These are phyloP conservation scores for Botryotinia narcissicola DNA, from an alignment of 2,329 filamentous ascomycete genomes.

Conservation along the genomic window DNA sequence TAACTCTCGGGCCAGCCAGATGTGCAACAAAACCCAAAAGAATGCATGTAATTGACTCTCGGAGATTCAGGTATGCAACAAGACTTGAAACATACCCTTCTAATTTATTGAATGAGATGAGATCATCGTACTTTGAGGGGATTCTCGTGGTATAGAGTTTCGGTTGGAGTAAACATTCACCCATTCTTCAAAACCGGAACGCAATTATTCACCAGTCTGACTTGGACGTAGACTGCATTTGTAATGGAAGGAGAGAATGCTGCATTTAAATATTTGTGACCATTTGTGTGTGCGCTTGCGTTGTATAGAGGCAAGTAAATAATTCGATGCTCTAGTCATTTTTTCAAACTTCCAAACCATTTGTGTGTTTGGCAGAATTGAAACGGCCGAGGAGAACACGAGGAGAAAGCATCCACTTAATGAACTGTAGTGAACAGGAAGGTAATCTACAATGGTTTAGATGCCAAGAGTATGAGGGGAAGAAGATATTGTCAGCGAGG, in stretches of 20 bases:
- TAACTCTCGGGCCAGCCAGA: not conserved
- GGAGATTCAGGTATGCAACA: not conserved
- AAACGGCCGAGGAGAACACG: not conserved
- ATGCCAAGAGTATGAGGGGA: not conserved
- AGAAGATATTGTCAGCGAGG: not conserved
- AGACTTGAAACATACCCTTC: rapidly evolving
- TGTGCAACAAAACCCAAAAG: not conserved
- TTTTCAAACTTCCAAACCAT: not conserved
- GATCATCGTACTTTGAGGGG: not conserved
- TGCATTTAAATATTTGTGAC: not conserved
- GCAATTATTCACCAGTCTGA: not conserved
- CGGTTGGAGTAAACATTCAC: not conserved
- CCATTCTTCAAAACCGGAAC: not conserved
- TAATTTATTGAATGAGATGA: not conserved
- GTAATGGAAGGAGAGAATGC: not conserved
- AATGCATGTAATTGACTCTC: not conserved
- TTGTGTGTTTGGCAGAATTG: not conserved
- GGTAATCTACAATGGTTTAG: not conserved
- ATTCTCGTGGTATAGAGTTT: not conserved
- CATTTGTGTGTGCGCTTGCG: not conserved
- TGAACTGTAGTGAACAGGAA: not conserved
- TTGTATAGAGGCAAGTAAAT: not conserved
- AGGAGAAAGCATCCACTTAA: not conserved
- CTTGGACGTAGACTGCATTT: not conserved
- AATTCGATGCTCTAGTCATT: not conserved